A percentile compares a stretch with the other conserved stretches of the same genome.
Evolutionary conservation across 2,329 filamentous ascomycete genomes (phyloP).

Genomic region (Parastagonospora avenae): DNA sequence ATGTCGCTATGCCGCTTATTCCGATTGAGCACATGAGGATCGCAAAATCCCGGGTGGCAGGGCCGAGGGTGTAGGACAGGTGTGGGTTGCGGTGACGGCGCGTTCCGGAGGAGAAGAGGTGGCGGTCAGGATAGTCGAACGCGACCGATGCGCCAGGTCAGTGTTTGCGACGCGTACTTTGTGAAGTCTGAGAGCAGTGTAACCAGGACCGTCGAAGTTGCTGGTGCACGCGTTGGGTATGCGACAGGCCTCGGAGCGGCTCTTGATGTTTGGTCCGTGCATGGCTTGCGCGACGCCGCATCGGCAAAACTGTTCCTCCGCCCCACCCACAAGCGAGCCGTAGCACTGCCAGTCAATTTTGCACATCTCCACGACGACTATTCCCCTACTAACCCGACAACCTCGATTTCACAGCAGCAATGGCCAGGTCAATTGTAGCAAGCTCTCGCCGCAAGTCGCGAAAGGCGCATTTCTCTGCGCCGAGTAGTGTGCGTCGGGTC

Average conservation of each 20-base stretch:
- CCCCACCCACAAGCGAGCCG: conserved; percentile 19
- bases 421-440: conserved; percentile 68
- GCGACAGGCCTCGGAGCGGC: too few species aligned
- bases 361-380: conserved; percentile 18
- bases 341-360: conserved; percentile 19
- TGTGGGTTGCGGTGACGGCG: not conserved
- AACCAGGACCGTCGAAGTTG: conserved; percentile 8
- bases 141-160: not conserved
- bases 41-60: conserved; percentile 5
- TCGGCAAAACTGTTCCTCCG: conserved; percentile 14
- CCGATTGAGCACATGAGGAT: conserved; percentile 8
- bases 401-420: conserved; percentile 55
- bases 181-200: conserved; percentile 3
- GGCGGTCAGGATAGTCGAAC: not conserved
- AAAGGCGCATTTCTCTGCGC: conserved; percentile 96
- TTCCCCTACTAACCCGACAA: conserved; percentile 38
- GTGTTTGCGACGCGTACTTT: conserved; percentile 10
- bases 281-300: not conserved
- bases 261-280: too few species aligned
- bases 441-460: conserved; percentile 98
- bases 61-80: not conserved
- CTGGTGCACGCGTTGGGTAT: conserved; percentile 13
- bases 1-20: conserved; percentile 4
- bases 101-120: not conserved
- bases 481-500: conserved; percentile 89